phyloP scores from a whole-genome alignment of 2,329 filamentous ascomycete species.

The Alternaria sp. region DNA sequence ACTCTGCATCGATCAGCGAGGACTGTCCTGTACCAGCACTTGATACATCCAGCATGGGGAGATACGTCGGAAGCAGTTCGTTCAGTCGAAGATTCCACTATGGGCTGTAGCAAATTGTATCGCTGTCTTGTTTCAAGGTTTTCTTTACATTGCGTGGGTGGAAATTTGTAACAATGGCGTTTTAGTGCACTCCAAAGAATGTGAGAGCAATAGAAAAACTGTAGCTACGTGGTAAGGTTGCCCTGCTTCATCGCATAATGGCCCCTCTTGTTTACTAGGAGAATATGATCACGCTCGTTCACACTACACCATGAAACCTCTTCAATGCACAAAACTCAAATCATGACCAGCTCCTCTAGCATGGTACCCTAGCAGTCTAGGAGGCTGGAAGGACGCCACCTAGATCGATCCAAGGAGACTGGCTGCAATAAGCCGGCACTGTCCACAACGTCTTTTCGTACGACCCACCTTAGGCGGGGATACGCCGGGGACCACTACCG shows the following conservation, averaged over 20 bases:
- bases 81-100: neutral
- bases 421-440: slow-evolving; percentile 20
- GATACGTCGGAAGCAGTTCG: neutral
- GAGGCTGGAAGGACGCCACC: slow-evolving; percentile 14
- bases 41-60: neutral
- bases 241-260: slow-evolving; percentile 11
- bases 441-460: slow-evolving; percentile 28
- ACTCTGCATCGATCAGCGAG: neutral
- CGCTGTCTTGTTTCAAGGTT: slow-evolving; percentile 3
- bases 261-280: slow-evolving; percentile 2
- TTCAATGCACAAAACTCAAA: neutral
- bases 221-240: slow-evolving; percentile 13
- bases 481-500: slow-evolving; percentile 22
- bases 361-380: neutral
- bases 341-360: neutral
- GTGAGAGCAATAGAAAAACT: slow-evolving; percentile 16
- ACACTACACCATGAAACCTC: neutral
- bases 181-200: slow-evolving; percentile 9
- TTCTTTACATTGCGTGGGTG: slow-evolving; percentile 8
- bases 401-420: slow-evolving; percentile 15
- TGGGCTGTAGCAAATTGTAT: neutral
- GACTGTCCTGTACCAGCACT: neutral
- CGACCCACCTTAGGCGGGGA: slow-evolving; percentile 23
- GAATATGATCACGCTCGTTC: slow-evolving; percentile 11
- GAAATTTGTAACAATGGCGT: slow-evolving; percentile 26